These are phyloP conservation scores for Xerocomus potaroensis DNA, from an alignment of 768 basidiomycete genomes.

Conservation along the genomic window DNA sequence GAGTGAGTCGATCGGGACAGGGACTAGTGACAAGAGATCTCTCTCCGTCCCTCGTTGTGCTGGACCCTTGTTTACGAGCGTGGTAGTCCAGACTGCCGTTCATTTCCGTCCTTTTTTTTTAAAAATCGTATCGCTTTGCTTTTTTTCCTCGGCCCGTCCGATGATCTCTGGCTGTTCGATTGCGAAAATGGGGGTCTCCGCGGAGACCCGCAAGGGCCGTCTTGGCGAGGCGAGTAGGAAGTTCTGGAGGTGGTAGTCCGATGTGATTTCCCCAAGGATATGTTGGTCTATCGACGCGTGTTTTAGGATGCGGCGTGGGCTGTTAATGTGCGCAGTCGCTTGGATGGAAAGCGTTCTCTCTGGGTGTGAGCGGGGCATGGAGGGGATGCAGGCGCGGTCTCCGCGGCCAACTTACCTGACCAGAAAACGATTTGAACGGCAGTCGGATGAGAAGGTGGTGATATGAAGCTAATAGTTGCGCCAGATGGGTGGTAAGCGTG, in stretches of 20 bases:
- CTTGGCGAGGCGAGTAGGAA: too few relatives aligned
- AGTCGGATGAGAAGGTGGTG: too few relatives aligned
- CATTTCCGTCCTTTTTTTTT: constrained; percentile 10
- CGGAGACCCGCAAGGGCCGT: too few relatives aligned
- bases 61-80: constrained; percentile 1
- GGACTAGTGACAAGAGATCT: background rate
- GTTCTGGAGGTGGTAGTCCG: too few relatives aligned
- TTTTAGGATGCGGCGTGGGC: too few relatives aligned
- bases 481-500: background rate
- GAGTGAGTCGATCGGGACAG: constrained; percentile 31
- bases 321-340: too few relatives aligned
- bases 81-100: constrained; percentile 6
- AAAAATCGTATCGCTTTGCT: too few relatives aligned
- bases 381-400: constrained; percentile 41
- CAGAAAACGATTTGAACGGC: too few relatives aligned
- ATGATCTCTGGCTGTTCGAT: background rate
- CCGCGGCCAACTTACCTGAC: too few relatives aligned
- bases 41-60: background rate
- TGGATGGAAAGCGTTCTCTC: constrained; percentile 32
- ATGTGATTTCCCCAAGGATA: too few relatives aligned
- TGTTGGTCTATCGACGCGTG: too few relatives aligned
- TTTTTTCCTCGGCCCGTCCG: background rate
- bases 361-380: constrained; percentile 41
- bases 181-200: background rate
- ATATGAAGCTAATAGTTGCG: too few relatives aligned